Evolutionary conservation across 164 flowering plant genomes (phyloP), one percentile per base, ranked within the genome.

Genomic region (Platanus orientalis): DNA sequence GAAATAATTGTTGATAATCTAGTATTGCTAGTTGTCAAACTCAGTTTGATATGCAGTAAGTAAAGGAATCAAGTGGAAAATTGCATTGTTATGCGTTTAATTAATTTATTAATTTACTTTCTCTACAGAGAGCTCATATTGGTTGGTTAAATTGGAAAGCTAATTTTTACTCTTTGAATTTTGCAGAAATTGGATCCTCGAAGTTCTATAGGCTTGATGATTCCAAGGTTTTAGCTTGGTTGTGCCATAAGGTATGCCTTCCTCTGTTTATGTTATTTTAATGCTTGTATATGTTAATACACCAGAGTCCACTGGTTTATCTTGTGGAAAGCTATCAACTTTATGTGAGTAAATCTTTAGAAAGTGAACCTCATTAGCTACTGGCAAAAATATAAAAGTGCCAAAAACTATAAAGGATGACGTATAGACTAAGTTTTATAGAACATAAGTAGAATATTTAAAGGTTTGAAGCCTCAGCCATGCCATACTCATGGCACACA

Each of bases 151-250:
- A 52, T 6, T 66, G 20, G 1, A 30, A n/a, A 13, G 24, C 47
- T 39, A 60, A 60, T 44, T 29, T 1, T 3, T 47, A n/a, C 2
- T 1, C 12, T 57, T 55, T 24, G 20, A 30, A 44, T 25, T 40
- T 53, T 73, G 61, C 96, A 90, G 99, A 86, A 66, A 64, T 86
- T 65, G 99, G 91, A 64, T 78, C 86, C 9, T 66, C 74, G 29
- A 89, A 75, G 75, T 92, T 89, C 72, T 90, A 78, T 66, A 82
- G 99, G 83, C 96, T 95, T 39, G 81, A 95, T 74, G 97, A 95
- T 62, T 70, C 81, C 25, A 92, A 85, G 73, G 96, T 88, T 64
- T 67, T 88, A 57, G 73, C 82, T 67, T 95, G 97, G 97, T 68
- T 95, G 66, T 73, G 63, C 68, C 73, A 53, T 60, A 95, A 95